Conservation (phyloP, 805 yeast species). For the Ogataea nakhonphanomensis region DNA sequence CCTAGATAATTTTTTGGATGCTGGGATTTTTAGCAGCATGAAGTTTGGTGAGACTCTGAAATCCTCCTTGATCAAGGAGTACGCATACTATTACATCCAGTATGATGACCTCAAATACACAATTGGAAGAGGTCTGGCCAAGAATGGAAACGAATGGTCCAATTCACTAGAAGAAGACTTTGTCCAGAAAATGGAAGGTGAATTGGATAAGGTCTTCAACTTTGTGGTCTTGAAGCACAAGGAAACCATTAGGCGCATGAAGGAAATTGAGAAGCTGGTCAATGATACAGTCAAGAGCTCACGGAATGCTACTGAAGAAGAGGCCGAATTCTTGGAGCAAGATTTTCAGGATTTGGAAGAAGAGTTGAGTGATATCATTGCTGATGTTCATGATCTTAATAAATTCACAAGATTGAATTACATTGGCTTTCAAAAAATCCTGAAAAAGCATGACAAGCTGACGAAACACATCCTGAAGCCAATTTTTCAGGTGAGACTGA, state of each 20-base stretch:
- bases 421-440: slow-evolving; percentile 94
- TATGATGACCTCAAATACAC: slow-evolving; percentile 88
- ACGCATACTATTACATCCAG: slow-evolving; percentile 83
- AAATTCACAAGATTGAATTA: slow-evolving; percentile 90
- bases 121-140: slow-evolving; percentile 62
- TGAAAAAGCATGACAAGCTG: slow-evolving; percentile 93
- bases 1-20: background rate
- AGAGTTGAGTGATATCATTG: slow-evolving; percentile 81
- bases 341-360: slow-evolving; percentile 74
- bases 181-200: slow-evolving; percentile 68
- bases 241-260: slow-evolving; percentile 81
- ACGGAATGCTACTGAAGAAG: slow-evolving; percentile 36
- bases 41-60: slow-evolving; percentile 94
- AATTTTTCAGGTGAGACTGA: slow-evolving; percentile 87
- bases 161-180: slow-evolving; percentile 79
- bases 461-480: slow-evolving; percentile 82
- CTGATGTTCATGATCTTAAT: slow-evolving; percentile 95
- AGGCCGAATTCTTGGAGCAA: slow-evolving; percentile 44
- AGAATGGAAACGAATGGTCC: slow-evolving; percentile 62
- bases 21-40: slow-evolving; percentile 42
- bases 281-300: slow-evolving; percentile 49
- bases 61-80: slow-evolving; percentile 84
- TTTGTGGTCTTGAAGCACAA: slow-evolving; percentile 86
- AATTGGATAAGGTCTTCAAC: slow-evolving; percentile 88
- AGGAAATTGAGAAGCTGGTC: slow-evolving; percentile 74